A percentile compares a stretch with the other conserved stretches of the same genome.
phyloP scores from a whole-genome alignment of 805 yeast species.

The Sugiyamaella valdiviana region DNA sequence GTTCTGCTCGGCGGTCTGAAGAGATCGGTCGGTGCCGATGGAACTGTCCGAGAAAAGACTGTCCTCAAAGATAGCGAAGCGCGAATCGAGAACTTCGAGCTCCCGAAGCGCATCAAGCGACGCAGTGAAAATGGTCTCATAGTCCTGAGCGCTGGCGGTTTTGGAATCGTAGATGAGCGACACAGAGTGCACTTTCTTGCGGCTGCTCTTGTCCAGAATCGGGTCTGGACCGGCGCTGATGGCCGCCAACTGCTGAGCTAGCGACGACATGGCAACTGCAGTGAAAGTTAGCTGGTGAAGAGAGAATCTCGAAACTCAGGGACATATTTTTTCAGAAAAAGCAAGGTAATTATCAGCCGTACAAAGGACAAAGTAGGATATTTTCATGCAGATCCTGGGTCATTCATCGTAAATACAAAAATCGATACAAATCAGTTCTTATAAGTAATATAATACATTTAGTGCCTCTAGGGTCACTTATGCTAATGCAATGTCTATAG shows the following conservation, averaged over 20 bases:
- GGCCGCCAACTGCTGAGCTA: constrained; percentile 75
- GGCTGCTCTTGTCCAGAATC: constrained; percentile 75
- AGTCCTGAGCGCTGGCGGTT: constrained; percentile 92
- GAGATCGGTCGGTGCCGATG: constrained; percentile 69
- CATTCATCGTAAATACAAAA: too few species aligned
- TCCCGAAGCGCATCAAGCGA: constrained; percentile 74
- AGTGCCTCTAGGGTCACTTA: too few species aligned
- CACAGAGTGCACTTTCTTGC: constrained; percentile 81
- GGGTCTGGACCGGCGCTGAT: constrained; percentile 47
- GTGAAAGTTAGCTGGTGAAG: not conserved
- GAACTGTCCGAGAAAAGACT: constrained; percentile 82
- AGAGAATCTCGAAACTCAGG: not conserved
- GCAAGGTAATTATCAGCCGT: not conserved
- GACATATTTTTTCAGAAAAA: not conserved
- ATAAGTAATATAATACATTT: too few species aligned
- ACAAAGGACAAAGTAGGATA: too few species aligned
- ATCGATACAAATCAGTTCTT: too few species aligned
- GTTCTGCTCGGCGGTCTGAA: constrained; percentile 72
- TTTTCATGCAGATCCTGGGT: too few species aligned
- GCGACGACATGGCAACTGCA: constrained; percentile 42
- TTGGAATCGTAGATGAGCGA: constrained; percentile 82
- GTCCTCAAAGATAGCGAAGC: constrained; percentile 61
- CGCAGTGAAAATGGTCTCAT: constrained; percentile 65
- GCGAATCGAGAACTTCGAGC: constrained; percentile 61
- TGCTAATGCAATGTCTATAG: not conserved